Evolutionary conservation across 192 early-diverging fungal genomes (phyloP).

Genomic region (Coemansia sp.): DNA sequence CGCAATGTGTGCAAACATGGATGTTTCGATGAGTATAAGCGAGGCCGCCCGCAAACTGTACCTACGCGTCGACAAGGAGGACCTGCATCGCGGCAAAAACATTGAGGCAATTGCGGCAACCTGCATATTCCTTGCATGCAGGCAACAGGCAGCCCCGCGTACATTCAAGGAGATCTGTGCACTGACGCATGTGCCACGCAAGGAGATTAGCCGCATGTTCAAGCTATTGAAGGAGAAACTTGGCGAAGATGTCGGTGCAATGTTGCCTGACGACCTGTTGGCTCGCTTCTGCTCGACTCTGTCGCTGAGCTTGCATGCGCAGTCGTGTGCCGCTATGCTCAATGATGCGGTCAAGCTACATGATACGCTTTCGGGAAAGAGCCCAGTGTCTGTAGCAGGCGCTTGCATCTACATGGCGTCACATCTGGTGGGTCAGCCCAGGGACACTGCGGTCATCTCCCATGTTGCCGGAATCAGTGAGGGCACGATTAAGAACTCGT

Average conservation of each 20-base stretch:
- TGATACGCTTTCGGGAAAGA: slow-evolving; percentile 87
- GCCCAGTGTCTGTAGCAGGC: slow-evolving; percentile 88
- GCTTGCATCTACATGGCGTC: slow-evolving; percentile 88
- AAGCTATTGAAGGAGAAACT: slow-evolving; percentile 56
- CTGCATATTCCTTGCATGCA: slow-evolving; percentile 92
- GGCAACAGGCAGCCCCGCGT: slow-evolving; percentile 76
- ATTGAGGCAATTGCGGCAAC: slow-evolving; percentile 84
- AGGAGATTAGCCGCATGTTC: slow-evolving; percentile 86
- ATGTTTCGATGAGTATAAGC: slow-evolving; percentile 67
- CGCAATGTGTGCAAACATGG: slow-evolving; percentile 79
- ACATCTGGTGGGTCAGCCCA: slow-evolving; percentile 66
- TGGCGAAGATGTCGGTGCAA: slow-evolving; percentile 58
- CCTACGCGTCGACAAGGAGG: slow-evolving; percentile 80
- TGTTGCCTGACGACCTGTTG: slow-evolving; percentile 74
- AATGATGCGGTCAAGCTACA: slow-evolving; percentile 70
- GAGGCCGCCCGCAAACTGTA: slow-evolving; percentile 89
- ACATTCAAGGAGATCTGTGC: slow-evolving; percentile 95
- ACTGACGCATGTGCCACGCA: slow-evolving; percentile 86
- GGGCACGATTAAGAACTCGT: slow-evolving; percentile 87
- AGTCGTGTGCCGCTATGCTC: slow-evolving; percentile 70
- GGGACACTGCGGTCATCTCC: slow-evolving; percentile 76
- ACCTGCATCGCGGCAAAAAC: slow-evolving; percentile 76
- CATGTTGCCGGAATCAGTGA: slow-evolving; percentile 89
- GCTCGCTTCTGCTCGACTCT: slow-evolving; percentile 80
- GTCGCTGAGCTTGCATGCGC: slow-evolving; percentile 64